Percentiles rank a stretch among this genome's conserved stretches.
Evolutionary conservation across 495 filamentous ascomycete species (phyloP).

Genomic region (Penicillium manginii): DNA sequence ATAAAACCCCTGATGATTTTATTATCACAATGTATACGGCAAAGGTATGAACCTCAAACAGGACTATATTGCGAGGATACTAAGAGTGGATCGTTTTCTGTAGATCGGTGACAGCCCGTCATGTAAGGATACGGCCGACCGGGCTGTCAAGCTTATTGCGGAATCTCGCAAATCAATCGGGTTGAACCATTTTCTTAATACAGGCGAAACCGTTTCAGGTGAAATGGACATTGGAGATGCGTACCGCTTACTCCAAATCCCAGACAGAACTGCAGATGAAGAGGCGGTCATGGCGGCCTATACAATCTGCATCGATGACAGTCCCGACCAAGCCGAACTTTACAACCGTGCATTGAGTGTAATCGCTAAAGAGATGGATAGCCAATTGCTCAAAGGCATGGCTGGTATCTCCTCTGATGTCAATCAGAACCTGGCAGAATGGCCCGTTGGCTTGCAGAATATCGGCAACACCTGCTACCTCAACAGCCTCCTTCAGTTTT

Average conservation of each 20-base stretch:
- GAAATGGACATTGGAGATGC: conserved; percentile 63
- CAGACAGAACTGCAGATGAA: conserved; percentile 55
- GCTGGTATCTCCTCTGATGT: conserved; percentile 38
- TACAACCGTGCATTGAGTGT: conserved; percentile 53
- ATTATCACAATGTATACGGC: conserved; percentile 60
- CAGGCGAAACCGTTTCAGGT: conserved; percentile 52
- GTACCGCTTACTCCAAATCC: conserved; percentile 58
- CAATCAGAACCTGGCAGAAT: conserved; percentile 45
- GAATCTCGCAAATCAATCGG: conserved; percentile 55
- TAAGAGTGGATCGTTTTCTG: conserved; percentile 1
- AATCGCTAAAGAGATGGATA: conserved; percentile 54
- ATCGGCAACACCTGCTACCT: conserved; percentile 98
- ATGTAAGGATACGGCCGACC: conserved; percentile 51
- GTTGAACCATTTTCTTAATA: conserved; percentile 59
- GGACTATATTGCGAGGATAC: neutral
- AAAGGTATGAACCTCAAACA: conserved; percentile 47
- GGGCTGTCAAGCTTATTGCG: conserved; percentile 62
- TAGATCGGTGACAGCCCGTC: conserved; percentile 51
- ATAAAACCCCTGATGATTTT: conserved; percentile 60
- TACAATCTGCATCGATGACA: conserved; percentile 53
- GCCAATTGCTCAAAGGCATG: conserved; percentile 43
- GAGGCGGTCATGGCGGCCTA: conserved; percentile 55
- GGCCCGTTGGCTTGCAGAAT: conserved; percentile 85
- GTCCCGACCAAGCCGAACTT: conserved; percentile 49
- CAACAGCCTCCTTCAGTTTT: conserved; percentile 94